phyloP scores from a whole-genome alignment of 2,329 filamentous ascomycete genomes.

The Microcera coccophila region DNA sequence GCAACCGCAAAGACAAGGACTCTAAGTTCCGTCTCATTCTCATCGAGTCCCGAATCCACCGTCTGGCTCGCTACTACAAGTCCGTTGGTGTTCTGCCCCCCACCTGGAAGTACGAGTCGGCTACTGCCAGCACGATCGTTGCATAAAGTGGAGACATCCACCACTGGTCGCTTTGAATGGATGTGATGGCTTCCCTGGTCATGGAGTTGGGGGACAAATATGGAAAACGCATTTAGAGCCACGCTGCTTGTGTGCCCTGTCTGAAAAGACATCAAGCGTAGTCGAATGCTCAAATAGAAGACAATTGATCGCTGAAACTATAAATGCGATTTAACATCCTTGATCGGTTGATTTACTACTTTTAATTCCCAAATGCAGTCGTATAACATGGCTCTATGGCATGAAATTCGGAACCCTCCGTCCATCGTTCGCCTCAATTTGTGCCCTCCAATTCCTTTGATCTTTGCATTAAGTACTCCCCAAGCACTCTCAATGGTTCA shows the following conservation, averaged over 20 bases:
- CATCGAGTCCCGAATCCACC: constrained; percentile 99
- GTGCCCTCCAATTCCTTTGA: constrained; percentile 59
- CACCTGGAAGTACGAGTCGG: constrained; percentile 98
- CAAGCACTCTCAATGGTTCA: constrained; percentile 65
- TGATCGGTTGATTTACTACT: constrained; percentile 20
- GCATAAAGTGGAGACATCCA: constrained; percentile 57
- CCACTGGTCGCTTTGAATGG: constrained; percentile 21
- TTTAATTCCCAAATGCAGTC: constrained; percentile 24
- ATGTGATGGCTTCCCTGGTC: constrained; percentile 37
- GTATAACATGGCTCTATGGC: constrained; percentile 11
- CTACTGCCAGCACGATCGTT: constrained; percentile 91
- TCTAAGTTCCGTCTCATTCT: constrained; percentile 99
- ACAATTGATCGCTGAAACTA: constrained; percentile 31
- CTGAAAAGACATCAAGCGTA: constrained; percentile 29
- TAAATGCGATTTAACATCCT: constrained; percentile 25
- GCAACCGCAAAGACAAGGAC: constrained; percentile 99
- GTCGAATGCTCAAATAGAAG: constrained; percentile 35
- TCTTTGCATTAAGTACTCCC: constrained; percentile 66
- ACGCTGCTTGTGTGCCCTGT: constrained; percentile 39
- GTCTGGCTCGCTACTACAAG: constrained; percentile 99
- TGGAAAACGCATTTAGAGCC: constrained; percentile 45
- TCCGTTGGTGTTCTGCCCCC: constrained; percentile 79
- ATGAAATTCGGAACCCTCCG: neutral
- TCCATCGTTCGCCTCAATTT: constrained; percentile 15
- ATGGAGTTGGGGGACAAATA: constrained; percentile 43